Evolutionary conservation across 352 stramenopile species (phyloP).

Genomic region (Phytophthora foliorum): DNA sequence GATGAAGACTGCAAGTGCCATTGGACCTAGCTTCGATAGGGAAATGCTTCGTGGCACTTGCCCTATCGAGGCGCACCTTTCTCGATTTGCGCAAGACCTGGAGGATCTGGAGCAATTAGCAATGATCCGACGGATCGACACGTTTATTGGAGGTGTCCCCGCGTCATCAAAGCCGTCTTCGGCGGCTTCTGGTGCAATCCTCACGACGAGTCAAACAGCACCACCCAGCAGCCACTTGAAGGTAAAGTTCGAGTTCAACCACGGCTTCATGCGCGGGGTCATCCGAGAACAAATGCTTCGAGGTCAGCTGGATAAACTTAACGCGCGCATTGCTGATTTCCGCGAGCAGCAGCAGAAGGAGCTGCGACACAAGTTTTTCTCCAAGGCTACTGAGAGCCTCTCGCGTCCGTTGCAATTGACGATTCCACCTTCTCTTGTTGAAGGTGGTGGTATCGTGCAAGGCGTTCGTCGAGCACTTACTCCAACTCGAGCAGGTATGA

Average conservation of each 20-base stretch:
- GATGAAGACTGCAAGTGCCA: conserved; percentile 89
- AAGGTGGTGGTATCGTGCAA: conserved; percentile 23
- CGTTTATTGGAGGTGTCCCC: conserved; percentile 76
- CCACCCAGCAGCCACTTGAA: conserved; percentile 53
- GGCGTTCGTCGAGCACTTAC: conserved; percentile 43
- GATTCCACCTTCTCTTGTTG: conserved; percentile 18
- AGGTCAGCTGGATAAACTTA: conserved; percentile 86
- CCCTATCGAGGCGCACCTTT: conserved; percentile 79
- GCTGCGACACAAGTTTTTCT: conserved; percentile 79
- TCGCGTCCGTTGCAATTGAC: conserved; percentile 48
- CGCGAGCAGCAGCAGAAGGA: conserved; percentile 83
- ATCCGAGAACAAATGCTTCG: conserved; percentile 86
- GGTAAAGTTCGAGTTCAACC: conserved; percentile 87
- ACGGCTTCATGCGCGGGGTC: conserved; percentile 90
- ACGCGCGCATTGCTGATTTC: conserved; percentile 70
- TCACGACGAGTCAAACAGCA: conserved; percentile 29
- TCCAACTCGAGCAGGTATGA: conserved; percentile 37
- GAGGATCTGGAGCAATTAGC: conserved; percentile 76
- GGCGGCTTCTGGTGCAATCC: conserved; percentile 6
- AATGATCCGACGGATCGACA: conserved; percentile 85
- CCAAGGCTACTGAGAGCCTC: conserved; percentile 75
- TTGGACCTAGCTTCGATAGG: conserved; percentile 81
- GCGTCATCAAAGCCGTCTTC: conserved; percentile 31
- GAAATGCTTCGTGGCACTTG: conserved; percentile 74
- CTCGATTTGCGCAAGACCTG: conserved; percentile 71